These are phyloP conservation scores for Raddia distichophylla DNA, from an alignment of 176 grass and related monocot species.

Conservation along the genomic window DNA sequence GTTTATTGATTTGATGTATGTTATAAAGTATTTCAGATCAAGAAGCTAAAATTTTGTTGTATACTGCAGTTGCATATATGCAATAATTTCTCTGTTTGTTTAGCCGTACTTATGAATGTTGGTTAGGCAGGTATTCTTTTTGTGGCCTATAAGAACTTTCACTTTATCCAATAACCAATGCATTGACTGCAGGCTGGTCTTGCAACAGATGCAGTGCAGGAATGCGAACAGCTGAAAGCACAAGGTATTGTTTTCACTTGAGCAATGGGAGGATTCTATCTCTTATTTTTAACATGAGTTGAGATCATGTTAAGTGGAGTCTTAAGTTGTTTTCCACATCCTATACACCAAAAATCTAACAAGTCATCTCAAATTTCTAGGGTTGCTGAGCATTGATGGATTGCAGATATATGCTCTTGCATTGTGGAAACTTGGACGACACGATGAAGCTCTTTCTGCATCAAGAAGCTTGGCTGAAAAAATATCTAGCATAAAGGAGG, in stretches of 20 bases:
- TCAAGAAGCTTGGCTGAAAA: constrained; percentile 72
- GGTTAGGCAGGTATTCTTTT: constrained; percentile 18
- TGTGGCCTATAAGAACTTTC: constrained; percentile 30
- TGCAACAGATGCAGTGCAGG: constrained; percentile 59
- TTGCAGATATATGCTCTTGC: constrained; percentile 91
- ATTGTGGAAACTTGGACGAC: constrained; percentile 81
- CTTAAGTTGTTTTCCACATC: constrained; percentile 27
- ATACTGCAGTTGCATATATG: background rate
- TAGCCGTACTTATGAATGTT: constrained; percentile 34
- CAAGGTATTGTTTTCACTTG: constrained; percentile 60
- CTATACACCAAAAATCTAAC: constrained; percentile 38
- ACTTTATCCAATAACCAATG: constrained; percentile 20
- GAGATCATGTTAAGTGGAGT: constrained; percentile 5
- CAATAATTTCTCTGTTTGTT: constrained; percentile 9
- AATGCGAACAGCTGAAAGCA: constrained; percentile 78
- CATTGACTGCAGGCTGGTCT: constrained; percentile 68
- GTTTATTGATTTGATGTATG: constrained; percentile 27
- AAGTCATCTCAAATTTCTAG: constrained; percentile 52
- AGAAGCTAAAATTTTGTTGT: constrained; percentile 24
- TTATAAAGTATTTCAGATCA: constrained; percentile 2
- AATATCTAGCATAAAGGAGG: constrained; percentile 62
- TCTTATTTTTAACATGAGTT: constrained; percentile 30
- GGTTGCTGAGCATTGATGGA: constrained; percentile 64
- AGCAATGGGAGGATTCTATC: constrained; percentile 13
- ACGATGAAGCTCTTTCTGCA: constrained; percentile 64